These are phyloP conservation scores for Coniochaeta sp. DNA, from an alignment of 2,329 filamentous ascomycete genomes.

Conservation along the genomic window DNA sequence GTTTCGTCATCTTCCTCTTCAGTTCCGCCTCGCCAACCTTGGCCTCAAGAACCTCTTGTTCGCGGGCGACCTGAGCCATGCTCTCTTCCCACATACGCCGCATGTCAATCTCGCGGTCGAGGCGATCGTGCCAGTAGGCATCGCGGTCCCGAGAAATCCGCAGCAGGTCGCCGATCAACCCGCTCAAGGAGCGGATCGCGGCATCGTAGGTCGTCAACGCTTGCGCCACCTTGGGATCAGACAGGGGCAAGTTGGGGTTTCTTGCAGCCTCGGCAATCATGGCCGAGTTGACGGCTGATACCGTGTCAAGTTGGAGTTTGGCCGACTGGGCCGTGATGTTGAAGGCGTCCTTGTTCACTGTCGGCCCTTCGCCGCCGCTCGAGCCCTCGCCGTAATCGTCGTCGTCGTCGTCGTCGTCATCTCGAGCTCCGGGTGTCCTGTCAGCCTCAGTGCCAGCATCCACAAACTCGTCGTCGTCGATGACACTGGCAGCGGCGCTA, in stretches of 20 bases:
- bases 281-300: slow-evolving; percentile 79
- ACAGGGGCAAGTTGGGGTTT: slow-evolving; percentile 65
- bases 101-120: slow-evolving; percentile 87
- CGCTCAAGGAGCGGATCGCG: slow-evolving; percentile 80
- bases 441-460: slow-evolving; percentile 40
- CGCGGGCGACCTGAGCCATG: slow-evolving; percentile 92
- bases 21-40: slow-evolving; percentile 83
- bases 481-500: slow-evolving; percentile 40
- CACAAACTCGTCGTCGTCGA: slow-evolving; percentile 47
- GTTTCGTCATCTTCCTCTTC: slow-evolving; percentile 84
- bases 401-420: slow-evolving; percentile 52
- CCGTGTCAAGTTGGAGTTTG: slow-evolving; percentile 83
- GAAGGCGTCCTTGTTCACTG: slow-evolving; percentile 83
- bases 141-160: slow-evolving; percentile 93
- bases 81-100: slow-evolving; percentile 98
- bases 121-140: slow-evolving; percentile 90
- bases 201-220: slow-evolving; percentile 82
- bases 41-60: slow-evolving; percentile 86
- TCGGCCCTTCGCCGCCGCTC: slow-evolving; percentile 66
- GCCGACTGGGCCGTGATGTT: slow-evolving; percentile 96
- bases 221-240: slow-evolving; percentile 67
- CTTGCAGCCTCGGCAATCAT: slow-evolving; percentile 63
- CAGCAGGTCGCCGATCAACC: slow-evolving; percentile 75
- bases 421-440: slow-evolving; percentile 25
- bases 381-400: slow-evolving; percentile 77